Base-by-base conservation (phyloP, 768 basidiomycete species). In the Trametes sanguinea region DNA sequence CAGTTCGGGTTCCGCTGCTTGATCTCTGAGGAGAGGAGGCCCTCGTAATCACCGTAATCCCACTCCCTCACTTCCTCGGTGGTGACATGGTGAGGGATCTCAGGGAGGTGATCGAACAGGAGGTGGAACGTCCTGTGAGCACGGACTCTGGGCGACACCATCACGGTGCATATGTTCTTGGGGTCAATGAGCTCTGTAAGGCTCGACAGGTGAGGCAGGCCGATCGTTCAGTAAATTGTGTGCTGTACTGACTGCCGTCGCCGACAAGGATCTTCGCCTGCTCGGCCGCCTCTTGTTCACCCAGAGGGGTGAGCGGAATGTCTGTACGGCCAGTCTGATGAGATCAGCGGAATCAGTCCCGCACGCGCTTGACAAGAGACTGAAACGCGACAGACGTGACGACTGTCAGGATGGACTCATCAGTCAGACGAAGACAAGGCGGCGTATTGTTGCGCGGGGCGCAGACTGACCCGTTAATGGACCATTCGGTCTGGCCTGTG, bases 11-110 rank as follows among this genome's bases (percentile, higher is more conserved):
- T 82, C 58, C 76, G 80, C 51, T 79, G 80, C 63, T 85, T 77
- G 67, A 96, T 96, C 67, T 96, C 91, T n/a, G 84, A 76, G n/a
- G 87, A 78, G 30, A 82, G 72, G 44, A 95, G 82, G 5, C 94
- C 95, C 72, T 96, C 95, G 69, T 92, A 97, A 7, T 91, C 85
- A 9, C 95, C 87, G 71, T 96, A 96, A 69, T 96, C 90, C 93
- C 93, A 95, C 72, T 95, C 94, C 45, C 85, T 79, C 29, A 79
- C 87, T 27, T 85, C 81, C 65, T 92, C 90, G 0, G 87, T 85
- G 37, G 85, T 70, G 17, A 81, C 67, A 68, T 88, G 85, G 60
- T 81, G 61, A 2, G 88, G 88, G 39, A 69, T 54, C 54, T 76
- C 62, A 4, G 74, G 72, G 40, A 81, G 67, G 60, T 83, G 77